Conservation (phyloP, 1,284 basidiomycete genomes). For the Tilletiopsis washingtonensis region DNA sequence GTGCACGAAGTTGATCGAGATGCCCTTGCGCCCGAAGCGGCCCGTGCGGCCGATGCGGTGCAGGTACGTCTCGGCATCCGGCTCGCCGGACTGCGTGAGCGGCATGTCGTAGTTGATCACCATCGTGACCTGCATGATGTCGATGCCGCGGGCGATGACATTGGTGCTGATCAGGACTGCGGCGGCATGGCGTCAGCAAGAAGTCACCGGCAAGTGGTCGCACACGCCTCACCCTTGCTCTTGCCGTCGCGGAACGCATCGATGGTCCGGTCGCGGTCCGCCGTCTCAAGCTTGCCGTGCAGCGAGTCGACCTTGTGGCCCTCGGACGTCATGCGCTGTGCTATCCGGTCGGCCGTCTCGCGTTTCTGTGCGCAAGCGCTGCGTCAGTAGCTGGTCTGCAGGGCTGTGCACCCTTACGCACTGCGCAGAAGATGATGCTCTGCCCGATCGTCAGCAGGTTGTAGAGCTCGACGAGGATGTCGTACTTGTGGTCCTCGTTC, state of each 20-base stretch:
- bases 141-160: slow-evolving; percentile 95
- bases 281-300: slow-evolving; percentile 84
- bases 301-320: slow-evolving; percentile 94
- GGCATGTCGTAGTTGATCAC: slow-evolving; percentile 86
- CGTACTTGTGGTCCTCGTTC: slow-evolving; percentile 85
- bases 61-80: slow-evolving; percentile 94
- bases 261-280: slow-evolving; percentile 83
- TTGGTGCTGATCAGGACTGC: slow-evolving; percentile 93
- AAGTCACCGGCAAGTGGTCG: no score
- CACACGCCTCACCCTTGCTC: slow-evolving; percentile 60
- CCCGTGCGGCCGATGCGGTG: slow-evolving; percentile 69
- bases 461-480: slow-evolving; percentile 86
- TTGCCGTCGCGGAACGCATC: slow-evolving; percentile 91
- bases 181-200: background rate
- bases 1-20: slow-evolving; percentile 47
- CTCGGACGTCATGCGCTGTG: slow-evolving; percentile 78
- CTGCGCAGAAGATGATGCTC: slow-evolving; percentile 83
- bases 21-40: slow-evolving; percentile 45
- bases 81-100: slow-evolving; percentile 53
- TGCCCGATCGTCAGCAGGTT: slow-evolving; percentile 87
- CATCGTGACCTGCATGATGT: slow-evolving; percentile 89
- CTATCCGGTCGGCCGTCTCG: slow-evolving; percentile 85
- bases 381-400: no score
- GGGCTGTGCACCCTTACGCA: slow-evolving; percentile 52
- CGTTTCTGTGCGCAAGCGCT: slow-evolving; percentile 50